Evolutionary conservation across 208 protist species (phyloP), one percentile per base, ranked within the genome.

Genomic region (Acanthamoeba culbertsoni): DNA sequence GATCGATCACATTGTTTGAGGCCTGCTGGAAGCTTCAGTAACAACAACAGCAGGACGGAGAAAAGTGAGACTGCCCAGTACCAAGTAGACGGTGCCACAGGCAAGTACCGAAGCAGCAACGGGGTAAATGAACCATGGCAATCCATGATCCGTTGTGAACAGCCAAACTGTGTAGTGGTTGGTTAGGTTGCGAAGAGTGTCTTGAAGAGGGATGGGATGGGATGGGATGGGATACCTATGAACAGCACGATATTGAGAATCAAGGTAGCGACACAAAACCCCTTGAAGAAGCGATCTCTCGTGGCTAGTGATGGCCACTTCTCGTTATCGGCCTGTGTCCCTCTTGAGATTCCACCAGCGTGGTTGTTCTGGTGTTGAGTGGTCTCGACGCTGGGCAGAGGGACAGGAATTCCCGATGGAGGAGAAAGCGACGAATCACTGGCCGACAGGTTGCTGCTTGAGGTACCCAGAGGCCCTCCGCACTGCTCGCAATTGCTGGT

Each of bases 101-200:
- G 65, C 10, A n/a, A 68, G 43, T 28, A 90, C 53, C 2, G 55
- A 71, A 35, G 0, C 48, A 26, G 55, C 82, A 2, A 90, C 37
- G 1, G 82, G 82, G 12, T 90, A 90, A 5, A 90, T 65, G 57
- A 90, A 90, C 82, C 82, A 90, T 14, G 82, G 82, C 33, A 71
- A 31, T 2, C 55, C 82, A 23, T 90, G 82, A 33, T 84, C 73
- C 5, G 73, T 84, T 37, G 73, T 84, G 73, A 84, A 40, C 45
- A 84, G 23, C 73, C 73, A 84, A 14, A 84, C 73, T 79, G 68
- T 20, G 37, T 31, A 43, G 18, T 51, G 12, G 37, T 7, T 33
- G 0, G 48, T 18, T 55, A 55, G 8, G 14, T 26, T 68, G 6
- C 0, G 62, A 12, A 71, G n/a, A 71, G 28, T 40, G 63, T 40